Evolutionary conservation across 495 filamentous ascomycete genomes (phyloP).

Genomic region (Xylaria bambusicola): DNA sequence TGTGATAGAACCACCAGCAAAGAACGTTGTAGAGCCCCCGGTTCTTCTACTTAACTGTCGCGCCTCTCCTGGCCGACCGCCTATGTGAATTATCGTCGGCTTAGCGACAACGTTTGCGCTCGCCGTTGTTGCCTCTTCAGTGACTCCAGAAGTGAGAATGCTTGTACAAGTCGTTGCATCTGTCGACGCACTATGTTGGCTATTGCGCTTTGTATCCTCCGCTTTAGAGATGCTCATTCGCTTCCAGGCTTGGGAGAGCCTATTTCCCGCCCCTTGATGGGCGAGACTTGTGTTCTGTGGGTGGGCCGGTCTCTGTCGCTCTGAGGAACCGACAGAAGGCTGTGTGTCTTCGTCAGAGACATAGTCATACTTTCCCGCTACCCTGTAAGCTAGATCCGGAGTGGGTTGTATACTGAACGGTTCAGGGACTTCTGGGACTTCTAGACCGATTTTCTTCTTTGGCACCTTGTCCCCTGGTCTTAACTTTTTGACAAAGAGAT

Average conservation of each 20-base stretch:
- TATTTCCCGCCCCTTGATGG: constrained; percentile 19
- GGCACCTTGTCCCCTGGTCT: constrained; percentile 21
- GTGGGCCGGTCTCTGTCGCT: constrained; percentile 18
- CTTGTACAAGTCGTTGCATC: constrained; percentile 30
- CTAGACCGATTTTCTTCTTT: constrained; percentile 32
- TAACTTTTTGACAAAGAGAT: constrained; percentile 16
- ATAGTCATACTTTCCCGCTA: constrained; percentile 20
- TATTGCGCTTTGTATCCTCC: constrained; percentile 22
- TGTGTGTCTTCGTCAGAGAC: constrained; percentile 21
- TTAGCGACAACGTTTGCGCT: constrained; percentile 30
- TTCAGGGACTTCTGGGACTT: constrained; percentile 30
- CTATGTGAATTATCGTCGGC: constrained; percentile 37
- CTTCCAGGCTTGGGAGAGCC: constrained; percentile 32
- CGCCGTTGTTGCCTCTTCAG: constrained; percentile 29
- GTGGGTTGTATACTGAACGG: constrained; percentile 34
- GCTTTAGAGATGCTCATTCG: constrained; percentile 16
- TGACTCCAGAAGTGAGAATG: constrained; percentile 31
- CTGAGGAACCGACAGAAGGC: constrained; percentile 21
- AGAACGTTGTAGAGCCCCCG: constrained; percentile 23
- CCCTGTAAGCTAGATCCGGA: constrained; percentile 34
- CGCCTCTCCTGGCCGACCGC: constrained; percentile 29
- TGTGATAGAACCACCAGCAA: constrained; percentile 23
- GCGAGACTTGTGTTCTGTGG: constrained; percentile 15
- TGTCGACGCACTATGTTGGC: constrained; percentile 24
- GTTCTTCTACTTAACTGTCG: constrained; percentile 29